Base-by-base conservation (phyloP, 768 basidiomycete species). In the Trametes cingulata region DNA sequence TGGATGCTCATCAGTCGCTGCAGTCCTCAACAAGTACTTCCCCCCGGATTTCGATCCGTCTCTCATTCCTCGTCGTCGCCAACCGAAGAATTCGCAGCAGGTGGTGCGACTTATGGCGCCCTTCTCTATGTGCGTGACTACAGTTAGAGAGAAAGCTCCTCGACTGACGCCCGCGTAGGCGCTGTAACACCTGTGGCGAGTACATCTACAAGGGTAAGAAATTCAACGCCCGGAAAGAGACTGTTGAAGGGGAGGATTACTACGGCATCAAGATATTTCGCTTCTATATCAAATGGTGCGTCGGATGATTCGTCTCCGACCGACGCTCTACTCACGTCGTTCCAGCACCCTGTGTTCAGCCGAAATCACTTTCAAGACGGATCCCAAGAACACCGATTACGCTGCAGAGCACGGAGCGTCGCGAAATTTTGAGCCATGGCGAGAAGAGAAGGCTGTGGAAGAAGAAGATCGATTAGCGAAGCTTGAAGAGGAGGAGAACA, bases 141-240 rank as follows among this genome's bases (percentile, higher is more conserved):
- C 10, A 13, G 22, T 20, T 52, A 8, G n/a, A n/a, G n/a, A n/a
- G n/a, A n/a, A n/a, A n/a, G n/a, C n/a, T 37, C 22, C 0, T 1
- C 42, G 7, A 42, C 14, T 5, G 2, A 17, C 13, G 40, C 10
- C 40, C 25, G 17, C 25, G 6, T 45, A 93, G 91, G 91, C 86
- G 92, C 67, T 91, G 90, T 69, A 95, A 94, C 68, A 93, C 93
- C 3, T 99, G 97, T 68, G 97, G 95, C 48, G 97, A 99, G 76
- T 99, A 98, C 69, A 91, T 99, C 55, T 96, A 98, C 76, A 98
- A 99, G 73, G 97, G 97, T 47, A 99, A 99, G 80, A 99, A 99
- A 75, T 99, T 99, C 80, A 98, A 99, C 67, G 97, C 97, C 6
- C 83, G 96, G 49, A 98, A 99, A 72, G 97, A 99, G 78, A 98